These are phyloP conservation scores for Cordyceps cicadae DNA, from an alignment of 2,329 filamentous ascomycete genomes.

Conservation along the genomic window DNA sequence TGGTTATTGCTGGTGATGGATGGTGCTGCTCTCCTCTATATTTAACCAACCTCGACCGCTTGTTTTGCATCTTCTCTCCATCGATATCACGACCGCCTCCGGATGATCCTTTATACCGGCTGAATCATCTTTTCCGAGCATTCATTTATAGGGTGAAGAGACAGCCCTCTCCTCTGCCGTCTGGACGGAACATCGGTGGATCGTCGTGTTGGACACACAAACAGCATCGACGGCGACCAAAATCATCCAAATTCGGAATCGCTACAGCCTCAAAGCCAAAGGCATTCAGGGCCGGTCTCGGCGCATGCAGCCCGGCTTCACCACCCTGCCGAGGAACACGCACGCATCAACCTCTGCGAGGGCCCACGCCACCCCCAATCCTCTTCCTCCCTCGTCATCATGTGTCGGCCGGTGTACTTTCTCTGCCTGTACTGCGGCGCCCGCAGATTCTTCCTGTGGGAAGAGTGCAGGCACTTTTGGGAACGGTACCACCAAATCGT, in stretches of 20 bases:
- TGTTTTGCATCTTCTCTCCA: not conserved
- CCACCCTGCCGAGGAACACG: no score
- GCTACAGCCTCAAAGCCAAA: not conserved
- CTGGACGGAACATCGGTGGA: not conserved
- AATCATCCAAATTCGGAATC: not conserved
- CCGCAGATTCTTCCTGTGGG: slow-evolving; percentile 6
- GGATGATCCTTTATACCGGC: not conserved
- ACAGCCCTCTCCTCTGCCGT: not conserved
- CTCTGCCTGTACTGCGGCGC: not conserved
- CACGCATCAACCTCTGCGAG: not conserved
- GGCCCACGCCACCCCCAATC: not conserved
- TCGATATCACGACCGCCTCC: no score
- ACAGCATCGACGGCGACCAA: not conserved
- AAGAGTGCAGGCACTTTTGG: slow-evolving; percentile 4
- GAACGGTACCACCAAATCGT: slow-evolving; percentile 6
- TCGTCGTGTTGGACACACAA: not conserved
- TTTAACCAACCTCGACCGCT: not conserved
- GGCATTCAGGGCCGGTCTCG: no score
- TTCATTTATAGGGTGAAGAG: not conserved
- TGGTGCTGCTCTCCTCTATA: not conserved
- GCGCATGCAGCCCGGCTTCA: no score
- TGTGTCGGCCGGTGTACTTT: not conserved
- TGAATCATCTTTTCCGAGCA: not conserved
- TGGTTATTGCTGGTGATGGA: not conserved
- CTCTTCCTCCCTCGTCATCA: not conserved